Evolutionary conservation across 306 rosid genomes (phyloP).

Genomic region (Morella rubra): DNA sequence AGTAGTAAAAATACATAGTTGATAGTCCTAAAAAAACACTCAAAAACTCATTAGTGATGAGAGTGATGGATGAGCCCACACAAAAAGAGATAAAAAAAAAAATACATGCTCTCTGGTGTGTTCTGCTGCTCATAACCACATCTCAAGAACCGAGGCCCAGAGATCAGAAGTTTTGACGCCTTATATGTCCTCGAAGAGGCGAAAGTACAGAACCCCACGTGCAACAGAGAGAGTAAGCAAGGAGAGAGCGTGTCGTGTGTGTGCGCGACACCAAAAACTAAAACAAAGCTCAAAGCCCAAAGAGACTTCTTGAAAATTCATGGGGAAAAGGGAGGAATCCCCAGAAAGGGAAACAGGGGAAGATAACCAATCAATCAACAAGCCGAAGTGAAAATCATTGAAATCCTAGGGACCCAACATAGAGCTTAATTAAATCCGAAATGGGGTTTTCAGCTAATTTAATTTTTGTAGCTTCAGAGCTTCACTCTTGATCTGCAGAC

Average conservation of each 20-base stretch:
- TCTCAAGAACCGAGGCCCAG: conserved; percentile 55
- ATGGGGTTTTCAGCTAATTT: conserved; percentile 30
- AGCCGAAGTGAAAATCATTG: conserved; percentile 15
- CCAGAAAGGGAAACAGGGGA: conserved; percentile 39
- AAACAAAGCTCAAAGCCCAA: conserved; percentile 79
- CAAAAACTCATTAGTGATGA: conserved; percentile 26
- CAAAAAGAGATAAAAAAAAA: conserved; percentile 38
- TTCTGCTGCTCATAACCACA: conserved; percentile 59
- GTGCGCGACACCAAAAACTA: conserved; percentile 33
- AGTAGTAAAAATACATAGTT: conserved; percentile 20
- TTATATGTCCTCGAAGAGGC: conserved; percentile 50
- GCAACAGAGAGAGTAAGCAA: conserved; percentile 33
- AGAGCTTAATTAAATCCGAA: conserved; percentile 22
- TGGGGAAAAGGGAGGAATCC: conserved; percentile 52
- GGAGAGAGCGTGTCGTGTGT: conserved; percentile 16
- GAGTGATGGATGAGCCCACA: conserved; percentile 63
- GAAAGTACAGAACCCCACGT: conserved; percentile 72
- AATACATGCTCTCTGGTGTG: conserved; percentile 52
- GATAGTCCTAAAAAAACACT: conserved; percentile 37
- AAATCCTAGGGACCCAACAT: conserved; percentile 21
- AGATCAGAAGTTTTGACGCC: conserved; percentile 54
- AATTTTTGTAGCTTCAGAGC: conserved; percentile 28
- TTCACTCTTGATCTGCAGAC: conserved; percentile 50
- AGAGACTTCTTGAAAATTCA: conserved; percentile 51
- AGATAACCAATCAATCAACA: conserved; percentile 45